Percentiles rank a stretch among this genome's conserved stretches.
Conservation (phyloP, 305 asterid genomes). For the Solanum hybrid region DNA sequence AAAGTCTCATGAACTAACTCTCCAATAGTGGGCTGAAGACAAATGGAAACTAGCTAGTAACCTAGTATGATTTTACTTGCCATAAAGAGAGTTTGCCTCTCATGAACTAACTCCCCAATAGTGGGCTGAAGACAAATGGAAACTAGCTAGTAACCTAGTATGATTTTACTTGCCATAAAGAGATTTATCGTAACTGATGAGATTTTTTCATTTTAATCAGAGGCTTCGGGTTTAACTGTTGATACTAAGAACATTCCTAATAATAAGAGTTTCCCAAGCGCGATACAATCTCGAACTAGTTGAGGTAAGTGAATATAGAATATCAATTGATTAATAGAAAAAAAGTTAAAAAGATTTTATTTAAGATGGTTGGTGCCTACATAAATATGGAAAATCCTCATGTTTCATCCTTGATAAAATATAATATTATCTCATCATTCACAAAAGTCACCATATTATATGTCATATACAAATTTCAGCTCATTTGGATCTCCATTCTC, state of each 20-base stretch:
- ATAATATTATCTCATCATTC: background rate
- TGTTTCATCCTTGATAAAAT: background rate
- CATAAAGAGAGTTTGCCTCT: background rate
- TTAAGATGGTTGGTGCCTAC: background rate
- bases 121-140: background rate
- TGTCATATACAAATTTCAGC: background rate
- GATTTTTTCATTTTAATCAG: background rate
- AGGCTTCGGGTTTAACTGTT: background rate
- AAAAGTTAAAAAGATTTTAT: background rate
- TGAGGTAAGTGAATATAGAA: background rate
- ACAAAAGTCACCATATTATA: background rate
- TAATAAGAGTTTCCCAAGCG: background rate
- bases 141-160: background rate
- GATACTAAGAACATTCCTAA: background rate
- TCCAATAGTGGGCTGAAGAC: background rate
- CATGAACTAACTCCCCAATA: background rate
- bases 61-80: background rate
- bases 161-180: background rate
- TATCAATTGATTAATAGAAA: background rate
- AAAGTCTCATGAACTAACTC: background rate
- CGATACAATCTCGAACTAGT: background rate
- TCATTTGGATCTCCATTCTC: background rate
- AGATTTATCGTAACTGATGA: background rate
- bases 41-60: background rate
- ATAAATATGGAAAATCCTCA: background rate